Evolutionary conservation across 2,329 filamentous ascomycete genomes (phyloP).

Genomic region (Calonectria pauciramosa): DNA sequence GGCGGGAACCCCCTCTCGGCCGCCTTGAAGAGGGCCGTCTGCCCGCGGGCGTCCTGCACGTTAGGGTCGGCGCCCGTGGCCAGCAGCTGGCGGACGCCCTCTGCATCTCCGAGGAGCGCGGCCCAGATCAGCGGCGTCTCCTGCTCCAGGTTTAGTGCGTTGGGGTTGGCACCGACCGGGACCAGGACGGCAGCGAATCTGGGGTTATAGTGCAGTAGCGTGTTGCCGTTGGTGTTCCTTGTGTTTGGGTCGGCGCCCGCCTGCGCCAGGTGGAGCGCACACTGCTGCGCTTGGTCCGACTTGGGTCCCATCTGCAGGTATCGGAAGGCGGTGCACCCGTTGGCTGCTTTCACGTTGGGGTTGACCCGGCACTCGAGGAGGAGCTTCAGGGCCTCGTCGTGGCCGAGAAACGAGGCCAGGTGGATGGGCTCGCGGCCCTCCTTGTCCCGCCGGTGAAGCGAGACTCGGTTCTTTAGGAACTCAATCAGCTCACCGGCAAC

Average conservation of each 20-base stretch:
- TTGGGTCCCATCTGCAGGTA: background rate
- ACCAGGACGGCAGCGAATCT: background rate
- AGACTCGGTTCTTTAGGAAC: background rate
- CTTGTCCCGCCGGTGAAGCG: background rate
- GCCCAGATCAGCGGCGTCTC: background rate
- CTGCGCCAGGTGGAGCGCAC: background rate
- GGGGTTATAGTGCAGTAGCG: background rate
- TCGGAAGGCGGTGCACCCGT: background rate
- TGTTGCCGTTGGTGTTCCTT: background rate
- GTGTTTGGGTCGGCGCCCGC: background rate
- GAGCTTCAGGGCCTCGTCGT: background rate
- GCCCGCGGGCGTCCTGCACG: background rate
- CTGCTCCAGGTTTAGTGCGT: background rate
- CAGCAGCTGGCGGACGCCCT: background rate
- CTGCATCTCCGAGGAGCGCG: background rate
- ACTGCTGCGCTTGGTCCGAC: background rate
- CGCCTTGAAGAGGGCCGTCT: background rate
- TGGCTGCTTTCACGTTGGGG: background rate
- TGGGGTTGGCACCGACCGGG: background rate
- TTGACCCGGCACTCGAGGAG: background rate
- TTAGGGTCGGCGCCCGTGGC: background rate
- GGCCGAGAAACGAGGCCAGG: background rate
- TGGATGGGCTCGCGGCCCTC: slow-evolving; percentile 3
- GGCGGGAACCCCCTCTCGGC: background rate
- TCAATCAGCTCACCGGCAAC: background rate